phyloP scores from a whole-genome alignment of 208 protist genomes.

The Acanthamoeba divionensis region DNA sequence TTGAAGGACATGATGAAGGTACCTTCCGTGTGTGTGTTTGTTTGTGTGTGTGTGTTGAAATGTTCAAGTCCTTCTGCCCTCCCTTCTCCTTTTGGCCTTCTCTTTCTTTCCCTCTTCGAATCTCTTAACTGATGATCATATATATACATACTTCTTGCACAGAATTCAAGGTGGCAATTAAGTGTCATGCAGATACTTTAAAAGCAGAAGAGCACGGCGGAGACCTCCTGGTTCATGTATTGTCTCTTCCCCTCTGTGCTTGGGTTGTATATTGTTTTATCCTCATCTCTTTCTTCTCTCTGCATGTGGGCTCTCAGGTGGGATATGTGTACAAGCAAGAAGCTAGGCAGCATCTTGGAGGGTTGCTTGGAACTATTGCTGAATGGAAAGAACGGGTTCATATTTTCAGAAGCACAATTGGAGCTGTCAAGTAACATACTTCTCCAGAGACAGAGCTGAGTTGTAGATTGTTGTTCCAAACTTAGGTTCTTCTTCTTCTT shows the following conservation, averaged over 20 bases:
- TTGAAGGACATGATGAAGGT: constrained; percentile 3
- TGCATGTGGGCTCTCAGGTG: neutral
- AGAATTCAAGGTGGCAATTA: neutral
- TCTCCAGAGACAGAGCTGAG: too few species aligned
- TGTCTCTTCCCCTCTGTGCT: neutral
- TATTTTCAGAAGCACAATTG: neutral
- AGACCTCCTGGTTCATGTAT: constrained; percentile 16
- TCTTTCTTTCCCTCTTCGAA: neutral
- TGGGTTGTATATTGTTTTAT: neutral
- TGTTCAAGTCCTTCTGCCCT: neutral
- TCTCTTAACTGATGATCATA: neutral
- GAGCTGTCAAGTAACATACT: constrained; percentile 20
- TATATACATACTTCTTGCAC: neutral
- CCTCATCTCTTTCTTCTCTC: neutral
- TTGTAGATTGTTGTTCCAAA: too few species aligned
- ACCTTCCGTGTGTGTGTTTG: neutral
- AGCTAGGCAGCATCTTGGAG: constrained; percentile 41
- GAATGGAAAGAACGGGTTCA: constrained; percentile 24
- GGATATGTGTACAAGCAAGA: constrained; percentile 50
- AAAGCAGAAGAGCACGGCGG: constrained; percentile 35
- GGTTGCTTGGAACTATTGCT: neutral
- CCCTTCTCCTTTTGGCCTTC: neutral
- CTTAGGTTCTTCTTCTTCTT: too few species aligned
- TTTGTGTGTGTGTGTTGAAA: too few species aligned
- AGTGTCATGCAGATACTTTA: neutral